A percentile compares a stretch with the other conserved stretches of the same genome.
These are phyloP conservation scores for Ascochyta koolunga DNA, from an alignment of 2,329 filamentous ascomycete species.

Conservation along the genomic window DNA sequence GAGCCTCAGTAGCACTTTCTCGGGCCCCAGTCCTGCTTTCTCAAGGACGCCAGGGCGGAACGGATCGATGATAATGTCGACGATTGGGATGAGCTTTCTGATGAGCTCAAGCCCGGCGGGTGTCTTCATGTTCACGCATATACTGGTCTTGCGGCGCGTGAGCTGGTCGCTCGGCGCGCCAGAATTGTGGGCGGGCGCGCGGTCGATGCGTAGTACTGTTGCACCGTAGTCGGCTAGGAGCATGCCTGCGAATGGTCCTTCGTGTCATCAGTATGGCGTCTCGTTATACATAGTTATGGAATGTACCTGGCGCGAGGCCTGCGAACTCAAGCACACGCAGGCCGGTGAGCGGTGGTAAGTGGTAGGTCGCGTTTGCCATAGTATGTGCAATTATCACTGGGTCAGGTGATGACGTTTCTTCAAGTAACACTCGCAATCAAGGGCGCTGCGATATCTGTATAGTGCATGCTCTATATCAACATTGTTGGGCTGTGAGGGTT, in stretches of 20 bases:
- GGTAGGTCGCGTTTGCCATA: conserved; percentile 32
- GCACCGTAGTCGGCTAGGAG: conserved; percentile 84
- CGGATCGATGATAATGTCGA: conserved; percentile 89
- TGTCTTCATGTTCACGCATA: conserved; percentile 79
- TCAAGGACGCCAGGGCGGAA: conserved; percentile 92
- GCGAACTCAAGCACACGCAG: conserved; percentile 70
- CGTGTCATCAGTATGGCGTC: not conserved
- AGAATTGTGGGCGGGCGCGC: conserved; percentile 54
- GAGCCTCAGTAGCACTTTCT: conserved; percentile 64
- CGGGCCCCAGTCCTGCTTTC: conserved; percentile 76
- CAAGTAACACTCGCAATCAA: not conserved
- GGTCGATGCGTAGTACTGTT: conserved; percentile 85
- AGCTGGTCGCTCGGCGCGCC: conserved; percentile 71
- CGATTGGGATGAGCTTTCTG: conserved; percentile 64
- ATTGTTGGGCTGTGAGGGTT: conserved; percentile 27
- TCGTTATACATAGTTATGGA: not conserved
- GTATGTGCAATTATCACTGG: not conserved
- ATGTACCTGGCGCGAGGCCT: conserved; percentile 63
- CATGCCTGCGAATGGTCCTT: conserved; percentile 86
- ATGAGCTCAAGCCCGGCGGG: conserved; percentile 68
- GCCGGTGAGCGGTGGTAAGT: conserved; percentile 60
- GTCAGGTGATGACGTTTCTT: not conserved
- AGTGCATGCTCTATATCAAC: conserved; percentile 38
- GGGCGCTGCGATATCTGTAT: not conserved
- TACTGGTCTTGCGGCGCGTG: conserved; percentile 79